phyloP scores from a whole-genome alignment of 2,329 filamentous ascomycete genomes.

The Neofusicoccum sp. region DNA sequence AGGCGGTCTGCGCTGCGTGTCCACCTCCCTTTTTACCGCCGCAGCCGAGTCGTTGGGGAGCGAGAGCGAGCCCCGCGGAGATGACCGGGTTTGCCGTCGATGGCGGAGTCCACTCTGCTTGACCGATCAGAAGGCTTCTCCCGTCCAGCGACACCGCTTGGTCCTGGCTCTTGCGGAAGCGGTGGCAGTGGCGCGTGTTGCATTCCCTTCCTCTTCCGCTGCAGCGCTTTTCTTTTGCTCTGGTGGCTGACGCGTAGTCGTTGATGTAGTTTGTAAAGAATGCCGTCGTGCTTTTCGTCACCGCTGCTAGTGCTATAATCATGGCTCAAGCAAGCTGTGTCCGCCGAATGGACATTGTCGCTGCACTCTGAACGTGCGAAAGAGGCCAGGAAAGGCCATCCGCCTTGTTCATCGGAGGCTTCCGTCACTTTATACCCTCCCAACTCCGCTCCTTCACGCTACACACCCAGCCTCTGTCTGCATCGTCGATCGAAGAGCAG shows the following conservation, averaged over 20 bases:
- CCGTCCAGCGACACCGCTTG: no score
- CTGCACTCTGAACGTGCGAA: no score
- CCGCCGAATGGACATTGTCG: background rate
- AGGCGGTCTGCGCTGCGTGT: no score
- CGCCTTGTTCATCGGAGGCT: background rate
- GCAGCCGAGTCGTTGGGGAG: no score
- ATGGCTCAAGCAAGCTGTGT: background rate
- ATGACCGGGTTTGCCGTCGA: no score
- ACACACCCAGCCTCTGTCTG: background rate
- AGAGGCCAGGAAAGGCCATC: no score
- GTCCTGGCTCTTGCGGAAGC: no score
- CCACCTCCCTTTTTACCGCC: no score
- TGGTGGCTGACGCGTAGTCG: background rate
- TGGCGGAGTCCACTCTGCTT: no score
- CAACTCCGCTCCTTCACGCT: background rate
- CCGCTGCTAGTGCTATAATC: background rate
- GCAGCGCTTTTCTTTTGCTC: background rate
- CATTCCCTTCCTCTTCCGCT: background rate
- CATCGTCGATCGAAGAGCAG: background rate
- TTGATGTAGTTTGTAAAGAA: background rate
- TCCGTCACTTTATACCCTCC: background rate
- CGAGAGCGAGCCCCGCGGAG: no score
- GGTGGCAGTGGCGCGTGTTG: no score
- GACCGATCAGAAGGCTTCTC: no score
- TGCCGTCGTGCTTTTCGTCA: background rate